phyloP scores from a whole-genome alignment of 2,329 filamentous ascomycete species.

The Penicillium sp. region DNA sequence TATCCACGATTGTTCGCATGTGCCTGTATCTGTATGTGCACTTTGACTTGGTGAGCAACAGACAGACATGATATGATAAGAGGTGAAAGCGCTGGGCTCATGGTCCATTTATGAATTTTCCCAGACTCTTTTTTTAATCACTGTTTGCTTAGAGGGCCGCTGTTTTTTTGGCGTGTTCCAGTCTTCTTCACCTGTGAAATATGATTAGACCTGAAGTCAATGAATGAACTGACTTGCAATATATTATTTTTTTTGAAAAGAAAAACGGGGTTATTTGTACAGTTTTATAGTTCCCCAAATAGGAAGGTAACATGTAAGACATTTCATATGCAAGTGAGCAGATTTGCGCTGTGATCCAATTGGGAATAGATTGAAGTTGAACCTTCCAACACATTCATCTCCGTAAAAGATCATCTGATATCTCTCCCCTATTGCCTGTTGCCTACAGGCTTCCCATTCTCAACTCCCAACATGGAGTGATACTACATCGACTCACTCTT shows the following conservation, averaged over 20 bases:
- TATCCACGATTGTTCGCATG: slow-evolving; percentile 8
- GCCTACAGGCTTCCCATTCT: neutral
- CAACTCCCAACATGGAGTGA: neutral
- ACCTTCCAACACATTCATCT: no score
- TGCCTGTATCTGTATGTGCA: slow-evolving; percentile 15
- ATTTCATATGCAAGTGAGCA: neutral
- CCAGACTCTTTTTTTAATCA: slow-evolving; percentile 15
- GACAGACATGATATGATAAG: slow-evolving; percentile 19
- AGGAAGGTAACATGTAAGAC: neutral
- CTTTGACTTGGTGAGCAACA: slow-evolving; percentile 4
- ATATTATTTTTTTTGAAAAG: neutral
- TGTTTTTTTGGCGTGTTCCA: slow-evolving; percentile 5
- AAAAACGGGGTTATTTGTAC: no score
- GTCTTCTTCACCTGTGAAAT: slow-evolving; percentile 22
- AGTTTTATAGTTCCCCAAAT: no score
- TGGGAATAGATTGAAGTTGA: no score
- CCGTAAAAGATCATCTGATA: neutral
- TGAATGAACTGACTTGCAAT: slow-evolving; percentile 12
- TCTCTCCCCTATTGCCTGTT: neutral
- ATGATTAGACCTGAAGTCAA: slow-evolving; percentile 23
- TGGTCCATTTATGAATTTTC: slow-evolving; percentile 19
- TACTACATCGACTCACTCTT: neutral
- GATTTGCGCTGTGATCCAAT: neutral
- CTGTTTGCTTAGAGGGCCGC: slow-evolving; percentile 16
- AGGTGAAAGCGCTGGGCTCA: slow-evolving; percentile 7